Evolutionary conservation across 176 grass and related monocot genomes (phyloP).

Genomic region (Thinopyrum elongatum): DNA sequence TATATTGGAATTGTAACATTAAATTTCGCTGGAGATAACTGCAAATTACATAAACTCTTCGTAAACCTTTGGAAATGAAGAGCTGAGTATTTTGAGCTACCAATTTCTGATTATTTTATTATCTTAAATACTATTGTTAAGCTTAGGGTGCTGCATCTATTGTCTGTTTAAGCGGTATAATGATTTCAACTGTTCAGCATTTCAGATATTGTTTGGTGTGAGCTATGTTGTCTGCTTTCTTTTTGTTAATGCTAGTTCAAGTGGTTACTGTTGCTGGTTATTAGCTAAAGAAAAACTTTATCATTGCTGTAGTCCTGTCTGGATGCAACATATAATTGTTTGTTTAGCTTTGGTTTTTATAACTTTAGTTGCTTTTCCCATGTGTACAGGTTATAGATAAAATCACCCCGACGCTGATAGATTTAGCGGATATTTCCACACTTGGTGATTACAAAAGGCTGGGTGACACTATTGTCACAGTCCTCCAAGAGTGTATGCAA

Average conservation of each 20-base stretch:
- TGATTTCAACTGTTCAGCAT: neutral
- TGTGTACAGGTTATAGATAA: constrained; percentile 81
- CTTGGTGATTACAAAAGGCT: constrained; percentile 86
- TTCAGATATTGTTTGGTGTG: neutral
- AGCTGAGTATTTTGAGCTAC: neutral
- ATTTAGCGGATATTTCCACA: constrained; percentile 71
- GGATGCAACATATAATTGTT: neutral
- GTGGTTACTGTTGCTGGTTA: neutral
- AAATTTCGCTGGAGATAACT: neutral
- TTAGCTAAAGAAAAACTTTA: neutral
- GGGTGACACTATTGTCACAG: constrained; percentile 70
- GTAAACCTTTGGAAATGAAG: neutral
- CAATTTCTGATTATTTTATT: neutral
- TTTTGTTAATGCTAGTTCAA: constrained; percentile 10
- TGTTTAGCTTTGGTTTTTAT: neutral
- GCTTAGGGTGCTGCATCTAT: neutral
- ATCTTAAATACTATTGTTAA: neutral
- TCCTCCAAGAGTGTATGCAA: constrained; percentile 74
- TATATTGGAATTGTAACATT: neutral
- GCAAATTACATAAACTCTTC: neutral
- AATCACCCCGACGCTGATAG: constrained; percentile 72
- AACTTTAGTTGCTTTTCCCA: neutral
- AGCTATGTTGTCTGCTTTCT: neutral
- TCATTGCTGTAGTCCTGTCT: neutral
- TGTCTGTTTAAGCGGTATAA: constrained; percentile 10